Base-by-base conservation (phyloP, 495 filamentous ascomycete genomes). In the Tuber borchii region DNA sequence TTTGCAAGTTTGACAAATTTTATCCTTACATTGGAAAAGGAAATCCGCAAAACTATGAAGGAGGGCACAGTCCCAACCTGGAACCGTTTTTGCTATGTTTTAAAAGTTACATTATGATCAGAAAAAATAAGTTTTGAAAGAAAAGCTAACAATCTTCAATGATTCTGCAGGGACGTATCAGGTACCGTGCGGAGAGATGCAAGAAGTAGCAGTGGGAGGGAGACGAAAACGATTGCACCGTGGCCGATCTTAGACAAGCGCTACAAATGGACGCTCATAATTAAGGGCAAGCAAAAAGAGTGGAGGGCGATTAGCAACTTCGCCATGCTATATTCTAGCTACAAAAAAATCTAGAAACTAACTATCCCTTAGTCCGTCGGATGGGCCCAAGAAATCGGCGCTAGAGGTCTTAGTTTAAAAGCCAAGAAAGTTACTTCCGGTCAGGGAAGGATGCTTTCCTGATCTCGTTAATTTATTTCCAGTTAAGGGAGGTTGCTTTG, bases 191-290 rank as follows among this genome's bases (percentile, higher is more conserved):
- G 44, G 45, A 79, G 5, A 61, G 68, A 34, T 31, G 73, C 2
- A 69, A 69, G n/a, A 76, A 82, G 22, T 71, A 69, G 6, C 70
- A 61, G 12, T 44, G 34, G 70, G 78, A 80, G 44, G 65, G 44
- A 39, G 80, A 81, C 17, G 80, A 81, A 69, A 78, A 78, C n/a
- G 79, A 81, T 22, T 17, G 69, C 20, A 78, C 76, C 19, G 78
- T 82, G 48, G 37, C 56, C 26, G 76, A 82, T 65, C 76, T 82
- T 17, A 71, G 46, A 20, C 43, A 77, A 14, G 70, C 74, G 0
- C 43, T 82, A 1, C 61, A 73, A 71, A 70, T 40, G 42, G 40
- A 39, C 31, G 26, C 51, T 26, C 72, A 76, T 26, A 44, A 20
- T n/a, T 65, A 31, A 12, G n/a, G 31, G 56, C 56, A 65, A 65